Evolutionary conservation across 805 yeast genomes (phyloP).

Genomic region (Candida quercuum): DNA sequence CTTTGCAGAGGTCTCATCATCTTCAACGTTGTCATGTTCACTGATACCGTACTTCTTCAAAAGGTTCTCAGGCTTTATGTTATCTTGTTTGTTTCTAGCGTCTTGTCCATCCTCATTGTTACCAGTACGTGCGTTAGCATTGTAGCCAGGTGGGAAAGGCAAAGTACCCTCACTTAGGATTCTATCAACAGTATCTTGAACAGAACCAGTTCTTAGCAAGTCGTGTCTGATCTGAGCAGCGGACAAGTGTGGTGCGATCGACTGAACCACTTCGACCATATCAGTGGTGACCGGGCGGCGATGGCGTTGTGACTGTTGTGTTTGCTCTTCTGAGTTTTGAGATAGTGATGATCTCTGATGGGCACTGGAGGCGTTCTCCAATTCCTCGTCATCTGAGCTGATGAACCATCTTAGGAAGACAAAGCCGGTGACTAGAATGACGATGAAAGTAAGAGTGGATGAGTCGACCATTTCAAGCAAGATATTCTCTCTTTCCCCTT

Average conservation of each 20-base stretch:
- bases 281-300: constrained; percentile 51
- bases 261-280: constrained; percentile 84
- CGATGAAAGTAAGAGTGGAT: constrained; percentile 47
- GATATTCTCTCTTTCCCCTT: background rate
- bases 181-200: constrained; percentile 73
- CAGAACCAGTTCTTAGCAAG: constrained; percentile 71
- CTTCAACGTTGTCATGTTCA: constrained; percentile 17
- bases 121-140: constrained; percentile 11
- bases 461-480: constrained; percentile 36
- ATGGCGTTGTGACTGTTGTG: constrained; percentile 8
- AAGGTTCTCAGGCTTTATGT: constrained; percentile 25
- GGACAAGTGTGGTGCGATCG: constrained; percentile 71
- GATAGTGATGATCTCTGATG: constrained; percentile 5
- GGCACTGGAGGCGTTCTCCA: constrained; percentile 7
- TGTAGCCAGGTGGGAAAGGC: constrained; percentile 47
- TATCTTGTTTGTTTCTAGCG: constrained; percentile 16
- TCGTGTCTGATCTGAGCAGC: constrained; percentile 69
- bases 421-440: constrained; percentile 46
- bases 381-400: constrained; percentile 40
- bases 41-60: constrained; percentile 40
- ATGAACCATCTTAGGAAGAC: constrained; percentile 63
- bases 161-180: constrained; percentile 56
- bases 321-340: too few species aligned
- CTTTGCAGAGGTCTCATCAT: constrained; percentile 1
- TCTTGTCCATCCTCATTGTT: constrained; percentile 9